Evolutionary conservation across 2,329 filamentous ascomycete genomes (phyloP).

Genomic region (Lachnellula subtilissima): DNA sequence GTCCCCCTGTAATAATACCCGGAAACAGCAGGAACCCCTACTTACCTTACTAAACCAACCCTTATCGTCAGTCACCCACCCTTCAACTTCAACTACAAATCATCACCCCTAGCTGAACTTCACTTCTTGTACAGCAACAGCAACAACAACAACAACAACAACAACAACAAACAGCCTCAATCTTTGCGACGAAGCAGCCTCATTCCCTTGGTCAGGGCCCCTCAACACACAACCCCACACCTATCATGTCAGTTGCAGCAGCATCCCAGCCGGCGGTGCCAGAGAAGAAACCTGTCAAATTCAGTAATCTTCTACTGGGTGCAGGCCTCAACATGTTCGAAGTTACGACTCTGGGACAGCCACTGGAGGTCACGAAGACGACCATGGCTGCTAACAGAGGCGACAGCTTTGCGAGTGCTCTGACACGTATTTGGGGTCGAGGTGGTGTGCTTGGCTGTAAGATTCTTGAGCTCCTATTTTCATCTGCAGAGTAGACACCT

Average conservation of each 20-base stretch:
- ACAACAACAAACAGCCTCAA: constrained; percentile 6
- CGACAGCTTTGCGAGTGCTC: constrained; percentile 77
- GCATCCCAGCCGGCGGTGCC: constrained; percentile 48
- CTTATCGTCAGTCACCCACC: constrained; percentile 6
- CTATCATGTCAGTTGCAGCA: constrained; percentile 58
- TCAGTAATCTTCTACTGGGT: constrained; percentile 83
- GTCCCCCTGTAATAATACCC: too few relatives aligned
- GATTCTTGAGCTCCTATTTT: constrained; percentile 31
- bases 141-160: too few relatives aligned
- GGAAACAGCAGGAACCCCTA: too few relatives aligned
- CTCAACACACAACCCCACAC: constrained; percentile 48
- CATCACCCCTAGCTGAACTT: neutral
- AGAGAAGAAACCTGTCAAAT: constrained; percentile 99
- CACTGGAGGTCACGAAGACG: constrained; percentile 98
- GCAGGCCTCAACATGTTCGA: constrained; percentile 34
- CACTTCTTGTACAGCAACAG: neutral
- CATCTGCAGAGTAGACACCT: neutral
- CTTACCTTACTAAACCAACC: too few relatives aligned
- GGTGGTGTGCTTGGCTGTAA: constrained; percentile 92
- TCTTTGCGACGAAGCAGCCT: constrained; percentile 76
- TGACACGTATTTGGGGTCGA: constrained; percentile 85
- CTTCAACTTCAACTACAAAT: neutral
- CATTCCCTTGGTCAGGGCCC: constrained; percentile 98
- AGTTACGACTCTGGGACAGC: constrained; percentile 63
- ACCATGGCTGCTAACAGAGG: constrained; percentile 97